Evolutionary conservation across 306 rosid species (phyloP).

Genomic region (Urtica urens): DNA sequence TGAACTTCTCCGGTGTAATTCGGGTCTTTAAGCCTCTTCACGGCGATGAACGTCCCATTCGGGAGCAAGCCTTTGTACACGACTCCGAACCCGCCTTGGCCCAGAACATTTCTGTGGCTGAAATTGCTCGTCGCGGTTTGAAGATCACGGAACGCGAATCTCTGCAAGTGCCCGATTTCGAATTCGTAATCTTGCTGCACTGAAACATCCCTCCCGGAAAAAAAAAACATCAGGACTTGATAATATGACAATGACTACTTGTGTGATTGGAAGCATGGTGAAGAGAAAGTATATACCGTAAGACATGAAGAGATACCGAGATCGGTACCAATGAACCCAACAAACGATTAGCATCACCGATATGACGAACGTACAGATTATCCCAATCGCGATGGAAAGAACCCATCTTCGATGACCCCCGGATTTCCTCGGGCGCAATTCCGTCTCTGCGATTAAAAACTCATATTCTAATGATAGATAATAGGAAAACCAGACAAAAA

Average conservation of each 20-base stretch:
- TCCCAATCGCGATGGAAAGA: slow-evolving; percentile 58
- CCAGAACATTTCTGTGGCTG: slow-evolving; percentile 59
- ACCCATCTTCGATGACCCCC: slow-evolving; percentile 38
- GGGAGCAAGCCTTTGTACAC: slow-evolving; percentile 90
- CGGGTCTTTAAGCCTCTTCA: slow-evolving; percentile 92
- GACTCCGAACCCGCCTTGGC: slow-evolving; percentile 95
- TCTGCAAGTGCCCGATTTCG: slow-evolving; percentile 70
- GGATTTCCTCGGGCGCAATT: slow-evolving; percentile 32
- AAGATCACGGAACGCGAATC: slow-evolving; percentile 82
- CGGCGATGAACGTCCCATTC: slow-evolving; percentile 71
- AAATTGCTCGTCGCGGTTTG: slow-evolving; percentile 80
- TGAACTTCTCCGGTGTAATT: slow-evolving; percentile 93
- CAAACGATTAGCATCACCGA: slow-evolving; percentile 53
- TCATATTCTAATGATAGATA: background rate
- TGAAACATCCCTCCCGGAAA: too few relatives aligned
- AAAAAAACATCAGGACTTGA: too few relatives aligned
- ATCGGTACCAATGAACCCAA: slow-evolving; percentile 71
- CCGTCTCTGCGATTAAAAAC: slow-evolving; percentile 36
- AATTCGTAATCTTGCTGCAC: slow-evolving; percentile 88
- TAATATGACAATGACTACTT: too few relatives aligned
- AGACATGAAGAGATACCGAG: slow-evolving; percentile 58
- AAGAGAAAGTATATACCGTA: slow-evolving; percentile 71
- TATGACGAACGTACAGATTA: slow-evolving; percentile 61
- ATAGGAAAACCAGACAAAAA: too few relatives aligned
- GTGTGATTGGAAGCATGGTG: slow-evolving; percentile 12